phyloP scores from a whole-genome alignment of 148 eudicot genomes.

The Agrostemma githago region DNA sequence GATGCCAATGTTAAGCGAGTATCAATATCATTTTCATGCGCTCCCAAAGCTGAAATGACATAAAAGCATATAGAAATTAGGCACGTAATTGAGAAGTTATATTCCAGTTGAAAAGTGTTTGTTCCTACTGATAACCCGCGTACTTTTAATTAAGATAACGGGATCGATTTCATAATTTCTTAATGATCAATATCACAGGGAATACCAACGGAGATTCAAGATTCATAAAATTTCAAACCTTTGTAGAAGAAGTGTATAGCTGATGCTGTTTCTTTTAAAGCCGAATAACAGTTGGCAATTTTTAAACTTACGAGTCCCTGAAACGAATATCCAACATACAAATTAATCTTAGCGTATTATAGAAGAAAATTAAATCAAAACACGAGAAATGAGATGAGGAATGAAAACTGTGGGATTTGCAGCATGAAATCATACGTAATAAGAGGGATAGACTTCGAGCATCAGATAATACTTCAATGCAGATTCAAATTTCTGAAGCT shows the following conservation, averaged over 20 bases:
- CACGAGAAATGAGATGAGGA: neutral
- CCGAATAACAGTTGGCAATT: constrained; percentile 62
- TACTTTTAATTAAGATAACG: neutral
- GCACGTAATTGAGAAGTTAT: neutral
- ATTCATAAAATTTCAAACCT: constrained; percentile 40
- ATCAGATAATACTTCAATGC: constrained; percentile 75
- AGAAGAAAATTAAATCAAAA: neutral
- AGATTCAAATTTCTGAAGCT: constrained; percentile 46
- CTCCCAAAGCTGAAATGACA: constrained; percentile 52
- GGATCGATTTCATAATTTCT: neutral
- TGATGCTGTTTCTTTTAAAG: constrained; percentile 35
- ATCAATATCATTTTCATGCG: constrained; percentile 57
- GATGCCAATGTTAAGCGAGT: constrained; percentile 64
- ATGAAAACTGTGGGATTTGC: neutral
- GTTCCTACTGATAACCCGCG: neutral
- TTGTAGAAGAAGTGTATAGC: constrained; percentile 68
- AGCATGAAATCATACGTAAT: constrained; percentile 38
- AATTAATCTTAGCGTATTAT: neutral
- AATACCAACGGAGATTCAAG: neutral
- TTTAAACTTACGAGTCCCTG: constrained; percentile 59
- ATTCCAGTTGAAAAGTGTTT: neutral
- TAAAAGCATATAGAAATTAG: neutral
- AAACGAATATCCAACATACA: constrained; percentile 12
- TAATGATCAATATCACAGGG: neutral
- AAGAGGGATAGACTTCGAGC: constrained; percentile 43